These are phyloP conservation scores for Aspergillus floridensis DNA, from an alignment of 2,329 filamentous ascomycete species.

Conservation along the genomic window DNA sequence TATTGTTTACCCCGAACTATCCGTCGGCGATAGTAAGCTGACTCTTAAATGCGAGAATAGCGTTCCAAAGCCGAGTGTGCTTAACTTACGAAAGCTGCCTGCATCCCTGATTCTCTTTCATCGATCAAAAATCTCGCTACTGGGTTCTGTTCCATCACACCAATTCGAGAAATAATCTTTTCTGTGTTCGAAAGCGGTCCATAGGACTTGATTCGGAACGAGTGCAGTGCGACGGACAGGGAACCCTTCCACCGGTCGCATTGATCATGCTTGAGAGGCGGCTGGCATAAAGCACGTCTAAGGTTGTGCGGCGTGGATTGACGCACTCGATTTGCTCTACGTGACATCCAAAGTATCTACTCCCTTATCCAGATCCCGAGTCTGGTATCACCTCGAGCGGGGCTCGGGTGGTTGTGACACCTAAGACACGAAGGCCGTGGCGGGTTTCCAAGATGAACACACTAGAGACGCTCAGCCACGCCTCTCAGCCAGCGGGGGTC, in stretches of 20 bases:
- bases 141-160: neutral
- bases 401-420: neutral
- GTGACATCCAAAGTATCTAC: neutral
- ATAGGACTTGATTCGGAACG: neutral
- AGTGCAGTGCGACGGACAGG: neutral
- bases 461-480: neutral
- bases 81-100: neutral
- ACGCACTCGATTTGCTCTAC: neutral
- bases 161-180: too few relatives aligned
- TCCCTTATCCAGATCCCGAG: neutral
- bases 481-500: neutral
- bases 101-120: neutral
- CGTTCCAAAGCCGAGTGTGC: neutral
- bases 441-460: neutral
- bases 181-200: neutral
- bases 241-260: neutral
- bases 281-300: neutral
- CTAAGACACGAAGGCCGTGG: neutral
- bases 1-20: neutral
- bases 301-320: neutral
- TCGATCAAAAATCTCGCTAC: neutral
- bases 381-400: neutral
- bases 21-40: slow-evolving; percentile 1
- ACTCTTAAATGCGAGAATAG: neutral
- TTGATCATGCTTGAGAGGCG: neutral